These are phyloP conservation scores for Scenedesmus sp. DNA, from an alignment of 163 green algal genomes.

Conservation along the genomic window DNA sequence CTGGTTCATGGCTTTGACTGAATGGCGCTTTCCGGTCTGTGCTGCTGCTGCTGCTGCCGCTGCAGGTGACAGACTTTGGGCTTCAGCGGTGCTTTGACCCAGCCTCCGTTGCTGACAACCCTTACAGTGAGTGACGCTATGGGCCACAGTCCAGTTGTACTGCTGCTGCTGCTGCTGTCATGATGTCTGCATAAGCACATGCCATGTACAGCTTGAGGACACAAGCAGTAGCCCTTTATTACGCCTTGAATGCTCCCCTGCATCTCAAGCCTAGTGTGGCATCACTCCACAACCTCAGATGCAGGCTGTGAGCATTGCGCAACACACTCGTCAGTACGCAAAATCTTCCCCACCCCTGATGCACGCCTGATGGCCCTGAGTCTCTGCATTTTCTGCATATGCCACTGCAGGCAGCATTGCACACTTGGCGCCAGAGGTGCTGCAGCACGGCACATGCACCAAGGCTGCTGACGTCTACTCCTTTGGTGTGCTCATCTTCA, in stretches of 20 bases:
- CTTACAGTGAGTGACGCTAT: background rate
- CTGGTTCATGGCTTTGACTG: background rate
- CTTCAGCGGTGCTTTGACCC: background rate
- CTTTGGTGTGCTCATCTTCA: background rate
- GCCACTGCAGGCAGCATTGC: background rate
- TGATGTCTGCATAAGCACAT: too few species aligned
- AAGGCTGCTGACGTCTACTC: slow-evolving; percentile 4
- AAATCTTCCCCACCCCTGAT: background rate
- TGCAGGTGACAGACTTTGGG: background rate
- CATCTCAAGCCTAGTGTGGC: too few species aligned
- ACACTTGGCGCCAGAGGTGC: background rate
- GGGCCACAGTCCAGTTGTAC: background rate
- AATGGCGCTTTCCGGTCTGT: background rate
- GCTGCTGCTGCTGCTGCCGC: background rate
- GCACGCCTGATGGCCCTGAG: background rate
- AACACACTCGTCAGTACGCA: too few species aligned
- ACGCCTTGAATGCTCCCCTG: too few species aligned
- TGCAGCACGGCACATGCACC: background rate
- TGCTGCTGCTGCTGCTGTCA: background rate
- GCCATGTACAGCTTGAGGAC: too few species aligned
- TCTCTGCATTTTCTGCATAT: background rate
- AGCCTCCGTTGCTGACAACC: background rate
- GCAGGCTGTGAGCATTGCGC: too few species aligned
- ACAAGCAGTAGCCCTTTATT: too few species aligned
- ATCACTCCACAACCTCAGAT: too few species aligned